Evolutionary conservation across 2,329 filamentous ascomycete genomes (phyloP).

Genomic region (Reticulascus tulasneorum): DNA sequence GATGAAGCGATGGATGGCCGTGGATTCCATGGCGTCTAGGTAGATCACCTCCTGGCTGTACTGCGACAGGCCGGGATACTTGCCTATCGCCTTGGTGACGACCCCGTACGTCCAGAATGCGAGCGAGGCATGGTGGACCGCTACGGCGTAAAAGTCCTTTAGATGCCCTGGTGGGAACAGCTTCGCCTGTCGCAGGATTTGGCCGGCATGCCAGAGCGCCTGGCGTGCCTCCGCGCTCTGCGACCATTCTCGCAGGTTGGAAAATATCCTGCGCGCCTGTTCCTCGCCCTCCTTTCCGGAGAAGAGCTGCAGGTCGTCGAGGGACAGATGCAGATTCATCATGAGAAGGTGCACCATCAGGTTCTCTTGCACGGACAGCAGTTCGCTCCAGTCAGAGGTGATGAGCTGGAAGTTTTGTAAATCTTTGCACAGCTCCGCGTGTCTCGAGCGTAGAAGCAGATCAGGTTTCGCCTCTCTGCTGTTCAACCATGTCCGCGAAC

Average conservation of each 20-base stretch:
- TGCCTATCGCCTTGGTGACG: constrained; percentile 39
- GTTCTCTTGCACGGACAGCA: constrained; percentile 40
- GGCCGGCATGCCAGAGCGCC: constrained; percentile 65
- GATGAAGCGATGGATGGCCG: constrained; percentile 54
- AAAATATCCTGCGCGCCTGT: constrained; percentile 57
- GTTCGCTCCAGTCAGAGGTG: constrained; percentile 37
- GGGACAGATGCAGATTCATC: constrained; percentile 60
- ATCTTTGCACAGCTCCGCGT: constrained; percentile 58
- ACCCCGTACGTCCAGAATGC: constrained; percentile 69
- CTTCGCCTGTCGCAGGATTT: constrained; percentile 59
- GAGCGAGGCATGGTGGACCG: constrained; percentile 64
- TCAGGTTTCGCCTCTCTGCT: constrained; percentile 34
- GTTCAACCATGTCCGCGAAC: constrained; percentile 43
- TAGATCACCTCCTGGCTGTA: constrained; percentile 38
- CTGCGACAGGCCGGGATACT: constrained; percentile 24
- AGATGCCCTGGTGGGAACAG: constrained; percentile 49
- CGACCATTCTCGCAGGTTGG: constrained; percentile 56
- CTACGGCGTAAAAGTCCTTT: constrained; percentile 64
- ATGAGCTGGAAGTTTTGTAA: constrained; percentile 45
- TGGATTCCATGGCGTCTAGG: constrained; percentile 53
- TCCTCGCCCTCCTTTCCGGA: constrained; percentile 65
- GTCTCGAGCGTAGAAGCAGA: constrained; percentile 49
- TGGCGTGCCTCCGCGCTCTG: constrained; percentile 51
- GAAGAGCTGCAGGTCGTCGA: constrained; percentile 64
- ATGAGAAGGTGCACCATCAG: constrained; percentile 52